A percentile compares a stretch with the other conserved stretches of the same genome.
Evolutionary conservation across 345 rosid species (phyloP).

Genomic region (Populus ilicifolia): DNA sequence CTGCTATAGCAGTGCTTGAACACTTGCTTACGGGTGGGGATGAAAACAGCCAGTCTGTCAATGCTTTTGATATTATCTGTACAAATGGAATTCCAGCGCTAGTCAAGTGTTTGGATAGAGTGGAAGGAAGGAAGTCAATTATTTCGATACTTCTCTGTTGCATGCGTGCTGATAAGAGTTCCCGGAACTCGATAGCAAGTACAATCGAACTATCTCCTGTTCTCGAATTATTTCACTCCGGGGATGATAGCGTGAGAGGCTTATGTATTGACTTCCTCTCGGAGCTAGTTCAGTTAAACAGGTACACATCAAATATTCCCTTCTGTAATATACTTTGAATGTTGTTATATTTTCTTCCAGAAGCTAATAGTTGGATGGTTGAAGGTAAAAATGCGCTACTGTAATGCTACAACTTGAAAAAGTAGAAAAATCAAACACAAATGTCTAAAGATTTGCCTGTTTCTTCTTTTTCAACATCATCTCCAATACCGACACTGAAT

Average conservation of each 20-base stretch:
- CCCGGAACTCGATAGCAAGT: slow-evolving; percentile 42
- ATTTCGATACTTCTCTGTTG: slow-evolving; percentile 51
- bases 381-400: background rate
- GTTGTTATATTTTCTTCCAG: background rate
- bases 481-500: background rate
- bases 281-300: slow-evolving; percentile 49
- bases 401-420: background rate
- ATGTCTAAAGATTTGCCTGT: background rate
- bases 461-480: background rate
- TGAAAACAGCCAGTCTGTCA: slow-evolving; percentile 32
- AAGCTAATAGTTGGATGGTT: background rate
- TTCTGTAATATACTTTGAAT: background rate
- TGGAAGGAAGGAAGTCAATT: slow-evolving; percentile 42
- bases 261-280: slow-evolving; percentile 52
- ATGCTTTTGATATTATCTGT: slow-evolving; percentile 43
- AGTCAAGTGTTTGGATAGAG: slow-evolving; percentile 45
- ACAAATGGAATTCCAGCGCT: slow-evolving; percentile 49
- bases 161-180: slow-evolving; percentile 51
- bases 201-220: slow-evolving; percentile 46
- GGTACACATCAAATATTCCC: slow-evolving; percentile 25
- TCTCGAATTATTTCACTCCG: slow-evolving; percentile 53
- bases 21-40: slow-evolving; percentile 54
- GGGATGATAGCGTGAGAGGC: slow-evolving; percentile 47
- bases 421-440: background rate
- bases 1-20: slow-evolving; percentile 56